Conservation (phyloP, 176 grass and related monocot genomes). For the Triticum monococcum region DNA sequence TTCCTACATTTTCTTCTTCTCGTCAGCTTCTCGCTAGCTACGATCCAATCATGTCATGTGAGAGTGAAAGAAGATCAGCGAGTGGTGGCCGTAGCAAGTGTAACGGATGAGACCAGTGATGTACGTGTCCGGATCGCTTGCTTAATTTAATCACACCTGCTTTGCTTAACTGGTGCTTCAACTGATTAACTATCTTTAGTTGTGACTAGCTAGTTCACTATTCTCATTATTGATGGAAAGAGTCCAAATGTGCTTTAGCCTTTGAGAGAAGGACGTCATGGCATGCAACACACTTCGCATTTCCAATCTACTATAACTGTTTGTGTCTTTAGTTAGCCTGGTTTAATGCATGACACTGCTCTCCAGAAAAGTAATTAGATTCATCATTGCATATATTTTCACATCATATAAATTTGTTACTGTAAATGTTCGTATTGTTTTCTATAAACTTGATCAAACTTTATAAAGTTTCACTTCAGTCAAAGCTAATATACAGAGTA, state of each 20-base stretch:
- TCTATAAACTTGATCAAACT: too few species aligned
- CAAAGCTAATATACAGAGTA: too few species aligned
- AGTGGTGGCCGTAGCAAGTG: neutral
- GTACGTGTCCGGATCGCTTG: conserved; percentile 1
- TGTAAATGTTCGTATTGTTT: too few species aligned
- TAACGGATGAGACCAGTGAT: conserved; percentile 41
- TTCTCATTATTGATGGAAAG: conserved; percentile 1
- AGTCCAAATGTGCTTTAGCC: conserved; percentile 20
- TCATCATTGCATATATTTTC: too few species aligned
- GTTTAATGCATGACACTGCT: too few species aligned
- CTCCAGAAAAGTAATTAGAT: too few species aligned
- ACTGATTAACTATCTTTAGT: conserved; percentile 27
- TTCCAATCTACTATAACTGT: too few species aligned
- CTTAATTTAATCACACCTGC: conserved; percentile 21
- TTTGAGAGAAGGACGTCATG: conserved; percentile 6
- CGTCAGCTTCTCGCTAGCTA: conserved; percentile 4
- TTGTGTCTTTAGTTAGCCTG: too few species aligned
- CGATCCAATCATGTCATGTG: conserved; percentile 9
- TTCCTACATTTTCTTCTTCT: neutral
- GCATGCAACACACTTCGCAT: neutral
- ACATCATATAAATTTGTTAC: too few species aligned
- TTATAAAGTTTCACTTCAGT: too few species aligned
- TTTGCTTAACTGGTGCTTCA: conserved; percentile 11
- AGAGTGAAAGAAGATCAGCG: neutral
- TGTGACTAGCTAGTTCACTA: conserved; percentile 2